Evolutionary conservation across 2,329 filamentous ascomycete genomes (phyloP).

Genomic region (Sporothrix luriei): DNA sequence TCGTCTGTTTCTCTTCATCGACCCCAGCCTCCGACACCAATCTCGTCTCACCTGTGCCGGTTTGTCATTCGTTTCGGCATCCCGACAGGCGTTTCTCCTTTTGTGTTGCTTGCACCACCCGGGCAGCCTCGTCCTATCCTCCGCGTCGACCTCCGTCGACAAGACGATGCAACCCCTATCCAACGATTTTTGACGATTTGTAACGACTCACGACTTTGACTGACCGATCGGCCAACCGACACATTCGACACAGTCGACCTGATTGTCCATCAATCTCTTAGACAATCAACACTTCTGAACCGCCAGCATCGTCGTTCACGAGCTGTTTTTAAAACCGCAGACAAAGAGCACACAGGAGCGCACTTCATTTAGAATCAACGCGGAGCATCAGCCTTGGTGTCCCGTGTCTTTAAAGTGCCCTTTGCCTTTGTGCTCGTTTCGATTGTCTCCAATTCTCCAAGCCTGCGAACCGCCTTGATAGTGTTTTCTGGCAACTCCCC

Average conservation of each 20-base stretch:
- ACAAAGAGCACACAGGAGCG: no score
- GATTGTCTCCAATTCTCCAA: background rate
- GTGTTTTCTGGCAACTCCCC: background rate
- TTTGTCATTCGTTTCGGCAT: constrained; percentile 16
- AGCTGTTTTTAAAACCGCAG: background rate
- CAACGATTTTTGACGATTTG: background rate
- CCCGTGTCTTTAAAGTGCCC: no score
- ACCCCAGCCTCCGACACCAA: background rate
- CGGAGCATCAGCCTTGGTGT: no score
- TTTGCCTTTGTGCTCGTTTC: background rate
- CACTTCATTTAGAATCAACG: no score
- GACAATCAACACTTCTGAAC: background rate
- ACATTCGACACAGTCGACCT: no score
- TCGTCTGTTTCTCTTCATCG: background rate
- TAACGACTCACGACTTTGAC: background rate
- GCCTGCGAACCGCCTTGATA: no score
- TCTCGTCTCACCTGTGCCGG: background rate
- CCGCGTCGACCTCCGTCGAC: background rate
- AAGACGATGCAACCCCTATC: constrained; percentile 5
- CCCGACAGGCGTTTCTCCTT: background rate
- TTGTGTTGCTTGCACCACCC: background rate
- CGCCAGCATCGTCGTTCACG: background rate
- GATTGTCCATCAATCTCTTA: no score
- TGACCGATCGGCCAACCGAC: background rate
- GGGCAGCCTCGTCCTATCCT: background rate